Conservation (phyloP, 2,329 filamentous ascomycete species). For the Akanthomyces lecanii region DNA sequence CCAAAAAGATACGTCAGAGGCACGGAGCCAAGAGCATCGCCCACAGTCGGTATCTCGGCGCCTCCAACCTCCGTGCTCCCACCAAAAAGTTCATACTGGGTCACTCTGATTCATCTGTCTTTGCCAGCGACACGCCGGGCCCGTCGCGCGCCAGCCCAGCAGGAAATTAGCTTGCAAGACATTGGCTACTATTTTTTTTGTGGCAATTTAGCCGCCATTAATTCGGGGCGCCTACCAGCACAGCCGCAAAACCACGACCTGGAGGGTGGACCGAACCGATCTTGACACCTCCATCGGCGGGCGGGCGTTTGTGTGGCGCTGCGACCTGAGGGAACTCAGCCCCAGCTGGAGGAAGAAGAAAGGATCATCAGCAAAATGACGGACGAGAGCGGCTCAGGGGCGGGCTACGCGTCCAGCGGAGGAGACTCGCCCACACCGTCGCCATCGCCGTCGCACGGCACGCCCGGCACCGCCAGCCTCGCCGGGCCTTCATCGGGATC, state of each 20-base stretch:
- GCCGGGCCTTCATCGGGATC: not conserved
- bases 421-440: not conserved
- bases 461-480: not conserved
- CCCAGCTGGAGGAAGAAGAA: not conserved
- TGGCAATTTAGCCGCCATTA: not conserved
- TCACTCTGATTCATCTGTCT: not conserved
- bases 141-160: not conserved
- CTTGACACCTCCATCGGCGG: not conserved
- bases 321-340: not conserved
- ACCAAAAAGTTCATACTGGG: not conserved
- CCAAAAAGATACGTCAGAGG: not conserved
- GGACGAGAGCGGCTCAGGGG: not conserved
- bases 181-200: not conserved
- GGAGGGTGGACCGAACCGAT: not conserved
- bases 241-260: not conserved
- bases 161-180: not conserved
- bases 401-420: not conserved
- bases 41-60: conserved; percentile 10
- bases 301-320: not conserved
- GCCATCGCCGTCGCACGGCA: not conserved
- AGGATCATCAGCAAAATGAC: not conserved
- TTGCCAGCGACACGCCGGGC: not conserved
- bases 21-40: not conserved
- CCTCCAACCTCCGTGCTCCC: conserved; percentile 12
- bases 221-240: not conserved